These are phyloP conservation scores for Clausena lansium DNA, from an alignment of 345 rosid genomes.

Conservation along the genomic window DNA sequence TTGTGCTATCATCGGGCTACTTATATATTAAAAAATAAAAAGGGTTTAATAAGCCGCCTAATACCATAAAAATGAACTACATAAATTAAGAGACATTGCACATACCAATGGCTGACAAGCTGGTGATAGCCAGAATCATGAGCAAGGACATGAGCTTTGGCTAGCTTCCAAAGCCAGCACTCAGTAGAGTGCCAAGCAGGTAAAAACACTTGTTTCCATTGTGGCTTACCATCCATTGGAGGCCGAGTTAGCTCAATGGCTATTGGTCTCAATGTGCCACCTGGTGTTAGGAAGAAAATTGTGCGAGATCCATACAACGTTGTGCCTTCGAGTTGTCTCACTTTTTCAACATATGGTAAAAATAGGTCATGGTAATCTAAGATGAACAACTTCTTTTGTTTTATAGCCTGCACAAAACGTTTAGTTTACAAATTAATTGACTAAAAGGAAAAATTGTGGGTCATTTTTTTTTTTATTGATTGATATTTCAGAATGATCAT, in stretches of 20 bases:
- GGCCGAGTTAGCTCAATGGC: constrained; percentile 77
- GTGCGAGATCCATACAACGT: constrained; percentile 71
- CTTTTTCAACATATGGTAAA: constrained; percentile 65
- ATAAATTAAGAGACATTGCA: background rate
- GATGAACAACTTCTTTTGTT: constrained; percentile 49
- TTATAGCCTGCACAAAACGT: constrained; percentile 38
- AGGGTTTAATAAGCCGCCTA: too few relatives aligned
- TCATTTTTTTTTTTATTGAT: background rate
- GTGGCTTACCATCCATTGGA: constrained; percentile 49
- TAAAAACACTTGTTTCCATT: constrained; percentile 56
- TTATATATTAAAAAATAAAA: too few relatives aligned
- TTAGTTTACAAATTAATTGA: background rate
- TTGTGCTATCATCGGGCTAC: too few relatives aligned
- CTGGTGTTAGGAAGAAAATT: constrained; percentile 51
- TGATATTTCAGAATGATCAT: background rate
- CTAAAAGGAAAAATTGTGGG: background rate
- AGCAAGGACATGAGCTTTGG: constrained; percentile 69
- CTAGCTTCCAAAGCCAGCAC: constrained; percentile 70
- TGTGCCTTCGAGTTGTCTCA: constrained; percentile 48
- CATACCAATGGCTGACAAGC: constrained; percentile 75
- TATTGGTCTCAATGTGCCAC: constrained; percentile 49
- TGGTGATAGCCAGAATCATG: constrained; percentile 73
- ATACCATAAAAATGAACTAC: too few relatives aligned
- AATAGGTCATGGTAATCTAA: constrained; percentile 62
- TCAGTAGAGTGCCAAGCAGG: constrained; percentile 48